A percentile compares a stretch with the other conserved stretches of the same genome.
phyloP scores from a whole-genome alignment of 2,329 filamentous ascomycete species.

The Ophiostoma perfectum region DNA sequence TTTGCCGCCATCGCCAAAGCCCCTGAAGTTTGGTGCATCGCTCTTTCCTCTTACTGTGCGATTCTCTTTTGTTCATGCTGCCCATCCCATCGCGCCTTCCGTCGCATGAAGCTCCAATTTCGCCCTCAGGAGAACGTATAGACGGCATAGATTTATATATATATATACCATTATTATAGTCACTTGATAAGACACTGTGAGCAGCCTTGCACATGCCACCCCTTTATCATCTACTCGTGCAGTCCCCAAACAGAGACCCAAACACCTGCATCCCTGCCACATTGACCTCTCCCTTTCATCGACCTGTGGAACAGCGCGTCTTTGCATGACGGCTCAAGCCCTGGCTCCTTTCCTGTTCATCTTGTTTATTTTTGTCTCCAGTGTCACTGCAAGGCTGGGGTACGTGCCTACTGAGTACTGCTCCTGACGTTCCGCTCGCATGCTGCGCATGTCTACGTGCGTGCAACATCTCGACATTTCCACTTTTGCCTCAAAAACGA shows the following conservation, averaged over 20 bases:
- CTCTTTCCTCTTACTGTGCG: not conserved
- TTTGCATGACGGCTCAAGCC: not conserved
- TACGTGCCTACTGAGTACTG: no score
- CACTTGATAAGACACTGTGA: no score
- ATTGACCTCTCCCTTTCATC: not conserved
- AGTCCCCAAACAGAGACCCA: not conserved
- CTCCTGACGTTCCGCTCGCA: no score
- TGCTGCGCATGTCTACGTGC: not conserved
- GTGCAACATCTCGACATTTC: slow-evolving; percentile 13
- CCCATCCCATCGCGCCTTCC: not conserved
- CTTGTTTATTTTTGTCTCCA: not conserved
- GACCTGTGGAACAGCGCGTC: not conserved
- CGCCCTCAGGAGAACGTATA: not conserved
- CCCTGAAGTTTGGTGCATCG: not conserved
- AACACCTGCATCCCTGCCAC: not conserved
- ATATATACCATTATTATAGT: no score
- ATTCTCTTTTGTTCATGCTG: not conserved
- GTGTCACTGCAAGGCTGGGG: no score
- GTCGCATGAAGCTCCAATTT: slow-evolving; percentile 5
- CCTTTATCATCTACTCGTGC: not conserved
- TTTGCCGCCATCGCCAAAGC: not conserved
- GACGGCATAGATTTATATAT: not conserved
- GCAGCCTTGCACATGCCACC: not conserved
- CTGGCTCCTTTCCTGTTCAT: not conserved
- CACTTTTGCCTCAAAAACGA: slow-evolving; percentile 13